phyloP scores from a whole-genome alignment of 495 filamentous ascomycete genomes.

The Usnea hakonensis region DNA sequence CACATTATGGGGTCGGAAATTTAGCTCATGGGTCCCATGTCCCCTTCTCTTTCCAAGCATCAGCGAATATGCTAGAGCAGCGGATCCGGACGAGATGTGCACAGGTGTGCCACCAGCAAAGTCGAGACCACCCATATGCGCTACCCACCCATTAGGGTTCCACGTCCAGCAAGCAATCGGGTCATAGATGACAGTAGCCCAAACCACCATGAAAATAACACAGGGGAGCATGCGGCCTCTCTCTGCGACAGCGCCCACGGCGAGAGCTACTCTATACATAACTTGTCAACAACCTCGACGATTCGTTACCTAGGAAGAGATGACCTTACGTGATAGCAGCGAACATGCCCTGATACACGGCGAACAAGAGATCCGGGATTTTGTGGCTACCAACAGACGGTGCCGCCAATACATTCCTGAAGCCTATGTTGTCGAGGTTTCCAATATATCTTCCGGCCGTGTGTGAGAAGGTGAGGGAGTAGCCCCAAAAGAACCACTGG shows the following conservation, averaged over 20 bases:
- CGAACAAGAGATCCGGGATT: constrained; percentile 86
- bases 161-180: constrained; percentile 98
- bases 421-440: constrained; percentile 76
- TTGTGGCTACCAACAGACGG: constrained; percentile 75
- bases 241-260: constrained; percentile 87
- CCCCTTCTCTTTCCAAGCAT: constrained; percentile 78
- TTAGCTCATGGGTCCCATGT: constrained; percentile 79
- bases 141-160: constrained; percentile 83
- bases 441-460: constrained; percentile 77
- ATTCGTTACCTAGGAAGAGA: neutral
- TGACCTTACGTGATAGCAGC: constrained; percentile 73
- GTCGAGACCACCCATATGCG: constrained; percentile 77
- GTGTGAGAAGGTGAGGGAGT: constrained; percentile 88
- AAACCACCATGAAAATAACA: constrained; percentile 94
- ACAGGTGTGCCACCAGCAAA: constrained; percentile 96
- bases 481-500: constrained; percentile 99
- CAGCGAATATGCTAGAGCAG: constrained; percentile 80
- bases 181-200: constrained; percentile 90
- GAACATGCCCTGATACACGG: constrained; percentile 98
- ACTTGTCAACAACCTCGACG: neutral
- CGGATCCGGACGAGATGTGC: constrained; percentile 85
- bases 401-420: constrained; percentile 68
- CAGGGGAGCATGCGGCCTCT: constrained; percentile 90
- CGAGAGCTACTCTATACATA: constrained; percentile 64
- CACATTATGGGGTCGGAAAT: constrained; percentile 96